Conservation (phyloP, 2,329 filamentous ascomycete genomes). For the Fusarium ramigenum region DNA sequence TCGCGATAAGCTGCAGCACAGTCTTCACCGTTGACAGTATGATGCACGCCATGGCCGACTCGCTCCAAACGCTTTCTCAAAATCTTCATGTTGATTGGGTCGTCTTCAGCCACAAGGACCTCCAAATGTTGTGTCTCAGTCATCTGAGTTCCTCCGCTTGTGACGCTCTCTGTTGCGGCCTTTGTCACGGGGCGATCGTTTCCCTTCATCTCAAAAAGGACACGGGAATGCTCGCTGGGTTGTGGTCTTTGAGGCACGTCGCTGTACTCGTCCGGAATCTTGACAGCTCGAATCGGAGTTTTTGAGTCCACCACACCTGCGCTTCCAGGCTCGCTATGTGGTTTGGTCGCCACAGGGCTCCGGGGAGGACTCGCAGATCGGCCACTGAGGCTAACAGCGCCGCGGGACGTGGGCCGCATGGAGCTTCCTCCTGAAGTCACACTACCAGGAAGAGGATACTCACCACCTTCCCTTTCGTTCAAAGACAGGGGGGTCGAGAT, state of each 20-base stretch:
- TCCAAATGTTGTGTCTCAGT: conserved; percentile 53
- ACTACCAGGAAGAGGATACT: conserved; percentile 41
- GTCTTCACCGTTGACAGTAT: conserved; percentile 86
- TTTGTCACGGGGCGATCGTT: conserved; percentile 9
- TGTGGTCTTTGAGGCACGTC: conserved; percentile 47
- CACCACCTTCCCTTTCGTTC: conserved; percentile 47
- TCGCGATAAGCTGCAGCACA: conserved; percentile 78
- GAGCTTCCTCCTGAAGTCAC: conserved; percentile 27
- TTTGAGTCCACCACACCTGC: conserved; percentile 55
- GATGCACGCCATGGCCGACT: conserved; percentile 73
- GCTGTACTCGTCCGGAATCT: conserved; percentile 58
- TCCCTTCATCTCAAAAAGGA: conserved; percentile 52
- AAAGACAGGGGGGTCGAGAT: conserved; percentile 68
- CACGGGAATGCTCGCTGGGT: conserved; percentile 45
- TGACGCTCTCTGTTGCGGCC: conserved; percentile 36
- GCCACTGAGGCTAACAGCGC: not conserved
- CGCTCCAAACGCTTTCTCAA: conserved; percentile 83
- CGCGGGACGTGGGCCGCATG: conserved; percentile 1
- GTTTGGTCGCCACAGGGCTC: conserved; percentile 26
- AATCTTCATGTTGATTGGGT: conserved; percentile 86
- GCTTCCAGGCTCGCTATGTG: conserved; percentile 46
- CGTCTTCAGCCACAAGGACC: conserved; percentile 86
- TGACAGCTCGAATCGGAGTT: conserved; percentile 58
- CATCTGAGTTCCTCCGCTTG: conserved; percentile 31
- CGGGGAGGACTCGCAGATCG: conserved; percentile 24